Evolutionary conservation across 495 filamentous ascomycete genomes (phyloP).

Genomic region (Sordaria brevicollis): DNA sequence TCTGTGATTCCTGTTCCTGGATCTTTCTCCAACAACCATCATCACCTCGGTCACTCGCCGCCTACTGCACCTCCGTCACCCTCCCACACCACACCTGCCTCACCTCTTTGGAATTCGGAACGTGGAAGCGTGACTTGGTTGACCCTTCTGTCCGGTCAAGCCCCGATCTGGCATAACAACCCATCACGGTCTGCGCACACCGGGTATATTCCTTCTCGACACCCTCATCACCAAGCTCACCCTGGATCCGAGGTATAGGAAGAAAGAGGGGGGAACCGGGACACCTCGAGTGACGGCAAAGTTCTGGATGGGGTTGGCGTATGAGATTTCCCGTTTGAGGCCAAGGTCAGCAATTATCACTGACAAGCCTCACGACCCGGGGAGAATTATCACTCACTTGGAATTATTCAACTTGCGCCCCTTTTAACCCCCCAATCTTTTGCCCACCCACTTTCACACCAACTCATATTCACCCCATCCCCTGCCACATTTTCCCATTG

Average conservation of each 20-base stretch:
- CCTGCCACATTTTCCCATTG: conserved; percentile 2
- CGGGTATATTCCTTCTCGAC: not conserved
- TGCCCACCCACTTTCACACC: not conserved
- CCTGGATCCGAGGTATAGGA: not conserved
- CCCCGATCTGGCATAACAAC: not conserved
- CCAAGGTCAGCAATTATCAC: not conserved
- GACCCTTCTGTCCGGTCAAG: not conserved
- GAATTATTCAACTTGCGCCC: not conserved
- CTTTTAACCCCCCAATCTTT: not conserved
- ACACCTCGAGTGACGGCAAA: not conserved
- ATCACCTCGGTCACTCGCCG: not conserved
- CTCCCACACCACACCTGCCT: not conserved
- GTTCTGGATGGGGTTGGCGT: not conserved
- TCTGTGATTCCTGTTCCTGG: not conserved
- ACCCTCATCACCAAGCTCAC: no score
- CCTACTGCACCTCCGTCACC: not conserved
- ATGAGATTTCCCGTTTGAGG: not conserved
- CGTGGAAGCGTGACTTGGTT: not conserved
- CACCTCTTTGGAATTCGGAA: not conserved
- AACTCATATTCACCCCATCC: not conserved
- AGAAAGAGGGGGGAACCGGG: not conserved
- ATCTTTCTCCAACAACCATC: not conserved
- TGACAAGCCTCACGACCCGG: not conserved
- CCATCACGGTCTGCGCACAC: not conserved
- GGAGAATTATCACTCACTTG: not conserved